Evolutionary conservation across 306 rosid species (phyloP), one percentile per base, ranked within the genome.

Genomic region (Glycyrrhiza uralensis): DNA sequence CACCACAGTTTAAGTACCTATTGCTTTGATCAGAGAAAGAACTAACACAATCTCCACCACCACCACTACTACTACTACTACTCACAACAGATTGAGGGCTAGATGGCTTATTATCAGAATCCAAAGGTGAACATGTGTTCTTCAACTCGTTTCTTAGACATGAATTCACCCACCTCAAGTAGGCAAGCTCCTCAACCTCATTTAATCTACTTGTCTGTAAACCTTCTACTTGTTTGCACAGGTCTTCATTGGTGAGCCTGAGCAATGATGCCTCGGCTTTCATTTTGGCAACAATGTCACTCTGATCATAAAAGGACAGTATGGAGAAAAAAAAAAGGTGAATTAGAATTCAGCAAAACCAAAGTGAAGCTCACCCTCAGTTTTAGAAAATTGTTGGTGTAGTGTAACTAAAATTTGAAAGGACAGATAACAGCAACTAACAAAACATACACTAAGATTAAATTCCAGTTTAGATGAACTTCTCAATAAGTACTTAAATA

Each of bases 161-260:
- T 12, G 98, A 89, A 82, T 94, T 94, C 38, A 94, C 98, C 98
- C 98, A 94, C 71, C 97, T 91, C 69, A 94, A 87, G 71, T 94
- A 94, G 12, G 98, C 98, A 52, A 94, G 96, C 77, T 94, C 98
- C 81, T 94, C 98, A 69, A 94, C 98, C 76, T 94, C 98, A 81
- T 92, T 89, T 47, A 94, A 71, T 77, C 98, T 87, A 79, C 87
- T 94, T 80, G 90, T 86, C 79, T 94, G 98, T 71, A 94, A 78
- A 29, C 95, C 97, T 74, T 94, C 98, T 50, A 94, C 98, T 85
- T 94, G 98, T 79, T 94, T 94, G 69, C 91, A 78, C 76, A 94
- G 84, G 83, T 94, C 98, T 81, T 94, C 95, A 80, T 94, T 94
- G 0, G 91, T 86, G 60, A 86, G 80, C 75, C 96, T 85, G 18